phyloP scores from a whole-genome alignment of 2,329 filamentous ascomycete genomes.

The Ophiostoma piceae region DNA sequence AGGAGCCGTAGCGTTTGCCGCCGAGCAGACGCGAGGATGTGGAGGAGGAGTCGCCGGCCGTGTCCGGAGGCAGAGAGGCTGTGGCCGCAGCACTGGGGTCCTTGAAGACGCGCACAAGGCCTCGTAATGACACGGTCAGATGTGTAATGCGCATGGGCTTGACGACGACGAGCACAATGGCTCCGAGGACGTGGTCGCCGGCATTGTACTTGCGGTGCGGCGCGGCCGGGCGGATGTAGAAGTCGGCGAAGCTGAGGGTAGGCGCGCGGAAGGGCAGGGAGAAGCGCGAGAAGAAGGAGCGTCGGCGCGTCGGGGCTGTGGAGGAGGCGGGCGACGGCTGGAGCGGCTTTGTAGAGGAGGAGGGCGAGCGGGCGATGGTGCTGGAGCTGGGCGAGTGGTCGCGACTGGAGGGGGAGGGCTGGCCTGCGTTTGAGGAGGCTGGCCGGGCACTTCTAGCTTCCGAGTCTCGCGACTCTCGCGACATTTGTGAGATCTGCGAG shows the following conservation, averaged over 20 bases:
- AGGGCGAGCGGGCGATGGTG: not conserved
- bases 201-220: slow-evolving; percentile 71
- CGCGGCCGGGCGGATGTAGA: slow-evolving; percentile 70
- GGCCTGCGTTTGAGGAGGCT: not conserved
- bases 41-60: slow-evolving; percentile 25
- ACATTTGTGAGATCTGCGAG: not conserved
- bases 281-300: slow-evolving; percentile 50
- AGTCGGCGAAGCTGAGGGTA: slow-evolving; percentile 65
- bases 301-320: slow-evolving; percentile 32
- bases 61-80: slow-evolving; percentile 22
- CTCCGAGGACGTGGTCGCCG: slow-evolving; percentile 68
- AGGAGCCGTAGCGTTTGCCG: slow-evolving; percentile 7
- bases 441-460: not conserved
- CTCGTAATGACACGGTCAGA: slow-evolving; percentile 70
- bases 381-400: not conserved
- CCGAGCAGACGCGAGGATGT: slow-evolving; percentile 36
- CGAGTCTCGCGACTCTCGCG: slow-evolving; percentile 5
- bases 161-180: slow-evolving; percentile 65
- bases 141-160: slow-evolving; percentile 75
- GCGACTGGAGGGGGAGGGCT: not conserved
- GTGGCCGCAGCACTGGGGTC: slow-evolving; percentile 51
- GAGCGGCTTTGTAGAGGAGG: slow-evolving; percentile 33
- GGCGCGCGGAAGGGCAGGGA: slow-evolving; percentile 48
- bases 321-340: slow-evolving; percentile 38
- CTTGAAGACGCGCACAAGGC: slow-evolving; percentile 74